Base-by-base conservation (phyloP, 345 rosid species). In the Populus euphratica region DNA sequence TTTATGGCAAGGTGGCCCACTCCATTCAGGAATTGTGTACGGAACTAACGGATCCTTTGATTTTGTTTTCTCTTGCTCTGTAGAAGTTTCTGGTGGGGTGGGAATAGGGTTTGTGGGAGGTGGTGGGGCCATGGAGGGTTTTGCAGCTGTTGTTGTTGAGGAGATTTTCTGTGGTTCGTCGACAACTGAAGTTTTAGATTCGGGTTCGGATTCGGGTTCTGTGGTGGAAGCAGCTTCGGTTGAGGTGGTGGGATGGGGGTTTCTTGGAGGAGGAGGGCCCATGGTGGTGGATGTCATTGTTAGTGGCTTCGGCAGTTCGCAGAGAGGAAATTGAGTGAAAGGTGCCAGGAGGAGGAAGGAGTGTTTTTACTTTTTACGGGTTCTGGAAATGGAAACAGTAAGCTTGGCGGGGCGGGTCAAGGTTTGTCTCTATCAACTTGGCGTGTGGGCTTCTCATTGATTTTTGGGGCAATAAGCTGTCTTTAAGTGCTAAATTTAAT, bases 1-100 rank as follows among this genome's bases (percentile, higher is more conserved):
- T 18, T 72, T 70, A 49, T 96, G 93, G 72, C 84, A 67, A 6
- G 97, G 97, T 11, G 92, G 86, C 3, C 90, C 96, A 81, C 97
- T 92, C 98, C 99, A 96, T 68, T 88, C 91, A 43, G 99, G 99
- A 33, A 93, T 88, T 72, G 85, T 81, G 85, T 96, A 93, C 9
- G 98, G 98, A 50, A 92, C 97, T 10, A 73, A 67, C 1, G 72
- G 43, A 11, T 47, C 67, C 66, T 62, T 39, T 12, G 54, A 50
- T n/a, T 23, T 33, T 4, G 39, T 23, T 13, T 27, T 69, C 29
- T 59, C 72, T 67, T 67, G 44, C 41, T 67, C 41, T 17, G 20
- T 14, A 5, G 39, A 17, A 4, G 87, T 38, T 47, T 13, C 50
- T 47, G 17, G 50, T 47, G 50, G 50, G 71, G 44, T 72, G 76